These are phyloP conservation scores for Yamadazyma atlantica DNA, from an alignment of 1,139 yeast genomes.

Conservation along the genomic window DNA sequence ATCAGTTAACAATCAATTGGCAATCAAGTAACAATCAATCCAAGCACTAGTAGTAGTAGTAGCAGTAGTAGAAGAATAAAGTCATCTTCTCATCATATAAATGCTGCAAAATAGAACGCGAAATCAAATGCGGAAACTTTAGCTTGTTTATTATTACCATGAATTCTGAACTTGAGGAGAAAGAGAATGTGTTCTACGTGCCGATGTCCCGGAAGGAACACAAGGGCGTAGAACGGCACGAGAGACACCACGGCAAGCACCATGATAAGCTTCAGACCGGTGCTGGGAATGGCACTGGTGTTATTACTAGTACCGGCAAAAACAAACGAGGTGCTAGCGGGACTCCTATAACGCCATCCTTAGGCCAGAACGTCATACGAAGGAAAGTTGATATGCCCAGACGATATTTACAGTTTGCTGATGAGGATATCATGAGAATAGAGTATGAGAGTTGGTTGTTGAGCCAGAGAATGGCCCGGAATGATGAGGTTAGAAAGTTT, in stretches of 20 bases:
- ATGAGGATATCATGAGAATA: slow-evolving; percentile 15
- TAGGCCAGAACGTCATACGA: slow-evolving; percentile 18
- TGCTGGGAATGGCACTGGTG: too few species aligned
- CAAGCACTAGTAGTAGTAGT: too few species aligned
- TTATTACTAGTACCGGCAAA: not conserved
- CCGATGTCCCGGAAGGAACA: not conserved
- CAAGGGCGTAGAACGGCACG: not conserved
- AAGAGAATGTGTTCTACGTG: slow-evolving; percentile 1
- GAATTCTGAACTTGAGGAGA: not conserved
- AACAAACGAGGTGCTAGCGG: slow-evolving; percentile 26
- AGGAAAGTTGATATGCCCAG: slow-evolving; percentile 14
- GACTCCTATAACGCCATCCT: slow-evolving; percentile 27
- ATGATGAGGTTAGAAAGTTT: slow-evolving; percentile 16
- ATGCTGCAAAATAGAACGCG: slow-evolving; percentile 2
- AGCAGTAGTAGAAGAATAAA: too few species aligned
- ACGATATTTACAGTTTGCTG: slow-evolving; percentile 6
- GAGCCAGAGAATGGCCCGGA: slow-evolving; percentile 11
- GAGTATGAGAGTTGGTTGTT: slow-evolving; percentile 20
- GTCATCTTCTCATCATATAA: too few species aligned
- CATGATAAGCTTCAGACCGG: too few species aligned
- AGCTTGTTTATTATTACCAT: not conserved
- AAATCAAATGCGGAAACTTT: not conserved
- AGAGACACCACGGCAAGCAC: not conserved
- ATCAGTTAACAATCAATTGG: too few species aligned
- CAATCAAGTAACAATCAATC: too few species aligned